Evolutionary conservation across 257 asterid genomes (phyloP).

Genomic region (Perilla frutescens): DNA sequence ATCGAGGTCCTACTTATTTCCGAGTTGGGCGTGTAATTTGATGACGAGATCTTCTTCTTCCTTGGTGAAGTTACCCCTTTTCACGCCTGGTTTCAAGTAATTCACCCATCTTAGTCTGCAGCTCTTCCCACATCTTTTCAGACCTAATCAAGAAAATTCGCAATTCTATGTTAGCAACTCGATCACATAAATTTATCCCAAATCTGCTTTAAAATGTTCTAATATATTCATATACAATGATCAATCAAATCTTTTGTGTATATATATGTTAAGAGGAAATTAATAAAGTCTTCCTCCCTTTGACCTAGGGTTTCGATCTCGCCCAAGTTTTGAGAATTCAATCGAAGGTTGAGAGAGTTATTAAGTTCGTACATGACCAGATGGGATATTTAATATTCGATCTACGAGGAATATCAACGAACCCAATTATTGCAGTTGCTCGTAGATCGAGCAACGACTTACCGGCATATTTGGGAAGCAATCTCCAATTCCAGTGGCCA

Average conservation of each 20-base stretch:
- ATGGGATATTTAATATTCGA: not conserved
- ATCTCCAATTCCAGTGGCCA: conserved; percentile 55
- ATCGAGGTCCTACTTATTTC: conserved; percentile 33
- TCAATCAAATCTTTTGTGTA: too few species aligned
- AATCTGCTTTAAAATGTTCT: not conserved
- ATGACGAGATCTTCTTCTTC: conserved; percentile 37
- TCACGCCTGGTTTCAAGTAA: conserved; percentile 45
- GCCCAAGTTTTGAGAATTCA: too few species aligned
- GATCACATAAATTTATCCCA: not conserved
- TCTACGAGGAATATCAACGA: too few species aligned
- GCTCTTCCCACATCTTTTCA: conserved; percentile 48
- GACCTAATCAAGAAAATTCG: conserved; percentile 24
- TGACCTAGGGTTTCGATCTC: not conserved
- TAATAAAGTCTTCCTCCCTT: too few species aligned
- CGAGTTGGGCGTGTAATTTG: conserved; percentile 37
- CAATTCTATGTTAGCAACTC: not conserved
- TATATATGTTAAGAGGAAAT: too few species aligned
- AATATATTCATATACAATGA: too few species aligned
- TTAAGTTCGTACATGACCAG: not conserved
- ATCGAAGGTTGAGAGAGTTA: not conserved
- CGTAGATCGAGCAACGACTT: not conserved
- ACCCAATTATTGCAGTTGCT: not conserved
- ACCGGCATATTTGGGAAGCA: conserved; percentile 48
- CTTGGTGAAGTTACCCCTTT: conserved; percentile 38
- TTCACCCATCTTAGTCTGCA: conserved; percentile 47